Percentiles rank a stretch among this genome's conserved stretches.
phyloP scores from a whole-genome alignment of 2,329 filamentous ascomycete species.

The Colletotrichum echinochloae region DNA sequence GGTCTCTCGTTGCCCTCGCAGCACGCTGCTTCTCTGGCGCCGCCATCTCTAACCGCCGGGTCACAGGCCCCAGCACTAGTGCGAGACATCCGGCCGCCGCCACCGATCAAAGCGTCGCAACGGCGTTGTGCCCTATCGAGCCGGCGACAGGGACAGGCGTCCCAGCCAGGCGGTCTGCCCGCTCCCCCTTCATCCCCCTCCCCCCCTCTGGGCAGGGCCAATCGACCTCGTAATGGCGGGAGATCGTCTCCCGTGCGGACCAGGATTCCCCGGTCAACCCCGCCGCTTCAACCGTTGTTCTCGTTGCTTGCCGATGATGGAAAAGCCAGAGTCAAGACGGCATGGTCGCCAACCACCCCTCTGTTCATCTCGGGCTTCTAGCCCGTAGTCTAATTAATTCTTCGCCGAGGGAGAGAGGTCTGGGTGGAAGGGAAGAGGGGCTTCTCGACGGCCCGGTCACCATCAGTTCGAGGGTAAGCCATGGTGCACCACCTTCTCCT shows the following conservation, averaged over 20 bases:
- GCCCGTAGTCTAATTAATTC: background rate
- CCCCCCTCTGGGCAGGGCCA: no score
- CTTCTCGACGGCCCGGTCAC: constrained; percentile 30
- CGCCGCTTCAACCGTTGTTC: constrained; percentile 13
- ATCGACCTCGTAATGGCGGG: constrained; percentile 35
- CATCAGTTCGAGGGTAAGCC: constrained; percentile 15
- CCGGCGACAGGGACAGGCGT: constrained; percentile 36
- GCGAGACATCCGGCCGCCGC: constrained; percentile 30
- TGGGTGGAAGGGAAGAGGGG: constrained; percentile 17
- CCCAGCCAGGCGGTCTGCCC: constrained; percentile 35
- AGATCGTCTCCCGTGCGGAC: constrained; percentile 37
- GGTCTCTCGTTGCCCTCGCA: background rate
- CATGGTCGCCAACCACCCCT: constrained; percentile 12
- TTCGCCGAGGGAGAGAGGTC: background rate
- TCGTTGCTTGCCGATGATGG: constrained; percentile 4
- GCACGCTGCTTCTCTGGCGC: constrained; percentile 18
- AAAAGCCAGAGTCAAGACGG: constrained; percentile 31
- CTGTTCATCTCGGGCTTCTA: constrained; percentile 11
- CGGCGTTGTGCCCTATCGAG: constrained; percentile 24
- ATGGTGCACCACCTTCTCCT: constrained; percentile 15
- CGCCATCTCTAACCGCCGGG: background rate
- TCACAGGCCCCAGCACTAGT: constrained; percentile 11
- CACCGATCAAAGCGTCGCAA: constrained; percentile 35
- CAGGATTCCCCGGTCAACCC: constrained; percentile 30
- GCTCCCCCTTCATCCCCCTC: no score